Percentiles rank a stretch among this genome's conserved stretches.
Conservation (phyloP, 2,329 filamentous ascomycete species). For the Hypoxylon sp. region DNA sequence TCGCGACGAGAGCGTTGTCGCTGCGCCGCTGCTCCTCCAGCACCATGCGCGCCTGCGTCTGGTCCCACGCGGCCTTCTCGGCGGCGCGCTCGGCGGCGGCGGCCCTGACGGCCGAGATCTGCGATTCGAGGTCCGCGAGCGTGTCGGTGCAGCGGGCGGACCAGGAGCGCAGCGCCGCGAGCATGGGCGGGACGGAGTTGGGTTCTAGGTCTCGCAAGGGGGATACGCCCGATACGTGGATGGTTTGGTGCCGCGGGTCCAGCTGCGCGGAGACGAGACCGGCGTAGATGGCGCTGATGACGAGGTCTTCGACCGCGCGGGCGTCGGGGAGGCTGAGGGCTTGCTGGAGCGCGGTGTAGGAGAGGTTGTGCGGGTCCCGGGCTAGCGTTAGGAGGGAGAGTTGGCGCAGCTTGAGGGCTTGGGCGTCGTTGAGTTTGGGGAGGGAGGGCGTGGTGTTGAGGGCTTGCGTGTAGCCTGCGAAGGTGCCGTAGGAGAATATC, state of each 20-base stretch:
- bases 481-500: conserved; percentile 95
- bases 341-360: conserved; percentile 77
- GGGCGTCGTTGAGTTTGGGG: conserved; percentile 79
- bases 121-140: conserved; percentile 80
- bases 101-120: conserved; percentile 77
- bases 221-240: conserved; percentile 84
- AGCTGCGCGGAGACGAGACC: conserved; percentile 86
- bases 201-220: conserved; percentile 89
- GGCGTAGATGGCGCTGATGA: conserved; percentile 90
- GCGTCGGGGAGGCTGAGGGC: conserved; percentile 76
- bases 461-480: conserved; percentile 76
- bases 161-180: conserved; percentile 80
- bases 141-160: conserved; percentile 81
- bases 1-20: not conserved
- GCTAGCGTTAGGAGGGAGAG: conserved; percentile 89
- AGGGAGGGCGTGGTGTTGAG: conserved; percentile 60
- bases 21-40: conserved; percentile 52
- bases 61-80: conserved; percentile 64
- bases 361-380: conserved; percentile 76
- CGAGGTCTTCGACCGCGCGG: conserved; percentile 84
- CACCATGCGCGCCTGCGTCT: conserved; percentile 66
- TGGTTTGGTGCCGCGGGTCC: conserved; percentile 80
- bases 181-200: conserved; percentile 77
- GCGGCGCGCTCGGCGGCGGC: conserved; percentile 69
- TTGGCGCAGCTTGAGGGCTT: conserved; percentile 89